Evolutionary conservation across 805 yeast genomes (phyloP), one percentile per base, ranked within the genome.

Genomic region (Nakazawaea molendinolei): DNA sequence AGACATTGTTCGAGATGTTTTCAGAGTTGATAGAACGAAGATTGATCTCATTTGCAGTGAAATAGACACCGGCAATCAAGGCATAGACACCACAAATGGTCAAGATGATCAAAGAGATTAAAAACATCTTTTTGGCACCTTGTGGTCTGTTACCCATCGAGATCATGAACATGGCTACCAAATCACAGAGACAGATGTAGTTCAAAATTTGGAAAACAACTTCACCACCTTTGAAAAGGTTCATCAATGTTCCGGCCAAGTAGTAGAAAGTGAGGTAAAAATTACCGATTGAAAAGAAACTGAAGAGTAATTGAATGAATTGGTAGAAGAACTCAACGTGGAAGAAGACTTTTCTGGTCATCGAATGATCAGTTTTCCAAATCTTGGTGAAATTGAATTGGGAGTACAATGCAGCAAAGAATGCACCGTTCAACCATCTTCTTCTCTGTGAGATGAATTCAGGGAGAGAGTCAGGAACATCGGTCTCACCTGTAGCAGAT

Each of bases 81-180:
- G 96, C 83, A 57, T 86, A 92, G 1, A 76, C 58, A 0, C 95
- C 87, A 54, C 95, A 84, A 20, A 85, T 43, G 0, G 90, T 80
- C 42, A 92, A 61, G 28, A 86, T 58, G 2, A 79, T 63, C 60
- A 92, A 85, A 23, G 89, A 71, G 0, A 71, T 60, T 50, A 85
- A 67, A 60, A 87, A 92, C 34, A 90, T 59, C 35, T 73, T 78
- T 39, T 79, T 79, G 0, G 96, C 90, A 23, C 98, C 98, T 49
- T 92, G 97, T 3, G 99, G 99, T 51, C 97, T 73, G 53, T 92
- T 92, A 45, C 99, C 99, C 74, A 92, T 83, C 0, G 97, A 87
- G 24, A 89, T 83, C 46, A 92, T 80, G 51, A 92, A 84, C 59
- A 87, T 79, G n/a, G 94, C 76, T 9, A 92, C 79, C 48, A 92